Percentiles rank a stretch among this genome's conserved stretches.
These are phyloP conservation scores for Colletotrichum tamarilloi DNA, from an alignment of 2,329 filamentous ascomycete genomes.

Conservation along the genomic window DNA sequence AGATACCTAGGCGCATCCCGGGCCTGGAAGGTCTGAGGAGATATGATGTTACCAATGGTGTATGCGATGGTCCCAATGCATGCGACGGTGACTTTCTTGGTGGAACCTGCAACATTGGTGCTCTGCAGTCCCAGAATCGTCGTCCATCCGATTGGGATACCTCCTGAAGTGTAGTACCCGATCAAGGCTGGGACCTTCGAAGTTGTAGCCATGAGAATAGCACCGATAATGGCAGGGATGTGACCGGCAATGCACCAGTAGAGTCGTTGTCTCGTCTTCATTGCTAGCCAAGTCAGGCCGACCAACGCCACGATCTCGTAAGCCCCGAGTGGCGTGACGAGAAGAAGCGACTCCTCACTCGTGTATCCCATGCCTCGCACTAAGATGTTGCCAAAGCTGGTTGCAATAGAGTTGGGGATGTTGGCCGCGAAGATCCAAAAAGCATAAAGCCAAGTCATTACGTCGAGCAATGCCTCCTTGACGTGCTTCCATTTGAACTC, in stretches of 20 bases:
- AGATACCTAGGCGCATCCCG: constrained; percentile 61
- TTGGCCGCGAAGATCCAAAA: constrained; percentile 40
- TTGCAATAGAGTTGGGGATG: constrained; percentile 45
- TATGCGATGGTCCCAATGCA: constrained; percentile 67
- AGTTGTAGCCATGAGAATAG: constrained; percentile 35
- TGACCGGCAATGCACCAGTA: constrained; percentile 36
- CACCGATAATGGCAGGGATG: constrained; percentile 49
- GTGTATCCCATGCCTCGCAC: constrained; percentile 72
- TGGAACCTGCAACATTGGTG: constrained; percentile 44
- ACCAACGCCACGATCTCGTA: constrained; percentile 71
- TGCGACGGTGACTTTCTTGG: constrained; percentile 70
- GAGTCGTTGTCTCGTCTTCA: constrained; percentile 49
- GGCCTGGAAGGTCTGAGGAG: constrained; percentile 65
- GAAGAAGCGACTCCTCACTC: constrained; percentile 69
- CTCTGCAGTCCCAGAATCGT: constrained; percentile 37
- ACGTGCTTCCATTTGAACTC: constrained; percentile 74
- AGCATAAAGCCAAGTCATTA: constrained; percentile 42
- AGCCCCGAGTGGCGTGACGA: constrained; percentile 73
- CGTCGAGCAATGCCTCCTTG: constrained; percentile 43
- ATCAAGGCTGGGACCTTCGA: constrained; percentile 66
- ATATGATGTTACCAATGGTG: constrained; percentile 66
- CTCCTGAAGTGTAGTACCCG: constrained; percentile 74
- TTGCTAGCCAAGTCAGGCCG: constrained; percentile 37
- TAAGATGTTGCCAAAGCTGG: constrained; percentile 54
- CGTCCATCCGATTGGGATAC: constrained; percentile 63